These are phyloP conservation scores for Ganoderma lucidum DNA, from an alignment of 1,284 basidiomycete species.

Conservation along the genomic window DNA sequence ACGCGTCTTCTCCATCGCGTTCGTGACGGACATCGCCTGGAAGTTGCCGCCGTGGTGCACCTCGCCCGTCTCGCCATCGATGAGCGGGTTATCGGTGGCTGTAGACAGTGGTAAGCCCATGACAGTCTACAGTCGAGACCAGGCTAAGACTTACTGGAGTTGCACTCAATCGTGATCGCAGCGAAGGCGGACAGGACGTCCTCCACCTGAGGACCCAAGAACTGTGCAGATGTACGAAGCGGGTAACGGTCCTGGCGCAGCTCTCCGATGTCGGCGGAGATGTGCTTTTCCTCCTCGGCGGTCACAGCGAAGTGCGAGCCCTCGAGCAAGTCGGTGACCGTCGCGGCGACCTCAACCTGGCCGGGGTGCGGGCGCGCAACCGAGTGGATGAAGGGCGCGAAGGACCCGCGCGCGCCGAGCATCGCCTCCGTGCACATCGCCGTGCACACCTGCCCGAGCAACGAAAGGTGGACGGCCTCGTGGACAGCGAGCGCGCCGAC, in stretches of 20 bases:
- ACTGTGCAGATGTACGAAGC: constrained; percentile 82
- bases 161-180: constrained; percentile 80
- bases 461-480: constrained; percentile 76
- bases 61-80: constrained; percentile 71
- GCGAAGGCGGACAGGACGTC: constrained; percentile 75
- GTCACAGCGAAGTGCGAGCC: constrained; percentile 75
- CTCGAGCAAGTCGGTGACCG: constrained; percentile 75
- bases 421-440: constrained; percentile 89
- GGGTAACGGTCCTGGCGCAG: constrained; percentile 84
- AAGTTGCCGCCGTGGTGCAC: constrained; percentile 90
- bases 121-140: neutral
- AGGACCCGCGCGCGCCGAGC: constrained; percentile 74
- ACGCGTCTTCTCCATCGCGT: constrained; percentile 89
- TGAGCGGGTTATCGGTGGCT: constrained; percentile 81
- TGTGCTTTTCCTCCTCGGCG: constrained; percentile 67
- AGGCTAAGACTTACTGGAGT: constrained; percentile 71
- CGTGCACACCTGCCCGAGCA: constrained; percentile 81
- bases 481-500: constrained; percentile 72
- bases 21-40: constrained; percentile 88
- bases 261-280: constrained; percentile 75
- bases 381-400: constrained; percentile 84
- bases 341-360: constrained; percentile 78
- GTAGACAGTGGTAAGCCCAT: constrained; percentile 27
- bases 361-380: constrained; percentile 87
- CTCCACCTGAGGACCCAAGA: constrained; percentile 88